Evolutionary conservation across 148 eudicot species (phyloP), one percentile per base, ranked within the genome.

Genomic region (Pouteria glomerata): DNA sequence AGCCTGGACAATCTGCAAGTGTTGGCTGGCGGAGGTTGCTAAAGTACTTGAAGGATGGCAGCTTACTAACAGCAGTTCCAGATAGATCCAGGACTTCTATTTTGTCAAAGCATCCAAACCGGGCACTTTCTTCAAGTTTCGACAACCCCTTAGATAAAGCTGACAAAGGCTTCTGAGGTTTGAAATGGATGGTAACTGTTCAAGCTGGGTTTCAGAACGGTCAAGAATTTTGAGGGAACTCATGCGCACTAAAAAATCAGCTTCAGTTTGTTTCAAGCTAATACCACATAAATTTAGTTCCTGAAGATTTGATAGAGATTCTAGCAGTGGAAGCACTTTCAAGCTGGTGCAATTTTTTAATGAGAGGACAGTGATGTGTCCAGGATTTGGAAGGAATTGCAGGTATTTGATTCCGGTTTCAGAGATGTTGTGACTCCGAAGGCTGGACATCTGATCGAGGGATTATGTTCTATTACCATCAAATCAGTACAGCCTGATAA

Each of bases 81-180:
- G 85, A 82, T 37, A 79, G 73, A 76, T 82, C 82, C 34, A 82
- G 63, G 35, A 70, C 67, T 68, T 76, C 80, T n/a, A 79, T 66
- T 48, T 79, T 0, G 55, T 69, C 55, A 76, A 70, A n/a, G 57
- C 31, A 31, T 45, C 64, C 66, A 82, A 63, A 60, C 37, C 51
- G 6, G 67, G 76, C 35, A 79, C 70, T 0, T 0, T 33, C 45
- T 70, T 21, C 21, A 75, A 68, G 39, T 24, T 0, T 37, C 14
- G n/a, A 57, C 85, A 79, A 58, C 56, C 73, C 37, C 64, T 55
- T 15, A 82, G 71, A 34, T 11, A 18, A 57, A 79, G 78, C 55
- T 59, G 14, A 6, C 1, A 16, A 31, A 82, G 78, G 66, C 35
- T 76, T 70, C 21, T 18, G 60, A 82, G 82, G 10, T 60, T 64